These are phyloP conservation scores for Abortiporus biennis DNA, from an alignment of 1,284 basidiomycete species.

Conservation along the genomic window DNA sequence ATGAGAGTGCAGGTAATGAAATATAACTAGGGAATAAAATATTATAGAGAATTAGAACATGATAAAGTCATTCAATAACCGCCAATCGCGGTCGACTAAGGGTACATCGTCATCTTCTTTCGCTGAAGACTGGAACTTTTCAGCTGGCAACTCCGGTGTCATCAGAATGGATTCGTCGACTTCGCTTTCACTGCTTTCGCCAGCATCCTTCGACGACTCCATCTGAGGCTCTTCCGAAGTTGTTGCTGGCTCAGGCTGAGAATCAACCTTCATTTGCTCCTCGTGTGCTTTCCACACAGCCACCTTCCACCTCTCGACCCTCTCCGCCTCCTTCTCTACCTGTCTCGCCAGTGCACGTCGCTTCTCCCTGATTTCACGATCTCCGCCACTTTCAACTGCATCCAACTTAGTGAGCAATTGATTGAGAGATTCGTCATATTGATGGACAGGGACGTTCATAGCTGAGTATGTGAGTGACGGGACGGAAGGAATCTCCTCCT, in stretches of 20 bases:
- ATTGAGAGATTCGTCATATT: slow-evolving; percentile 48
- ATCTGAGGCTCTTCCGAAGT: background rate
- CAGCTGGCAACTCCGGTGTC: background rate
- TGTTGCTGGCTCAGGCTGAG: background rate
- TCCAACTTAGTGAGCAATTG: slow-evolving; percentile 62
- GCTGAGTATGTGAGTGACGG: slow-evolving; percentile 32
- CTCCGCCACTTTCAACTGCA: slow-evolving; percentile 60
- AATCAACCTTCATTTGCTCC: slow-evolving; percentile 2
- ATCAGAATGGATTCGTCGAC: background rate
- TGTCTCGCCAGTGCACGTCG: slow-evolving; percentile 51
- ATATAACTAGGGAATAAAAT: too few relatives aligned
- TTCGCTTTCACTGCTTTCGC: background rate
- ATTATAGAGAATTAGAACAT: slow-evolving; percentile 1
- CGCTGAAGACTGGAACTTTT: background rate
- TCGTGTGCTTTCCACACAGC: slow-evolving; percentile 10
- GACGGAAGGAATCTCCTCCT: slow-evolving; percentile 9
- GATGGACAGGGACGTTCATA: slow-evolving; percentile 41
- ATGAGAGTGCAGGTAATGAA: too few relatives aligned
- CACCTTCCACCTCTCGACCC: slow-evolving; percentile 31
- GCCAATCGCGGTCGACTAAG: slow-evolving; percentile 1
- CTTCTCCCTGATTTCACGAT: slow-evolving; percentile 43
- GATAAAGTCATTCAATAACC: slow-evolving; percentile 1
- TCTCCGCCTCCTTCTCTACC: slow-evolving; percentile 53
- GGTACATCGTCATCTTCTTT: background rate
- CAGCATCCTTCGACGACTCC: background rate